phyloP scores from a whole-genome alignment of 192 early-diverging fungal species.

The Gigaspora rosea region DNA sequence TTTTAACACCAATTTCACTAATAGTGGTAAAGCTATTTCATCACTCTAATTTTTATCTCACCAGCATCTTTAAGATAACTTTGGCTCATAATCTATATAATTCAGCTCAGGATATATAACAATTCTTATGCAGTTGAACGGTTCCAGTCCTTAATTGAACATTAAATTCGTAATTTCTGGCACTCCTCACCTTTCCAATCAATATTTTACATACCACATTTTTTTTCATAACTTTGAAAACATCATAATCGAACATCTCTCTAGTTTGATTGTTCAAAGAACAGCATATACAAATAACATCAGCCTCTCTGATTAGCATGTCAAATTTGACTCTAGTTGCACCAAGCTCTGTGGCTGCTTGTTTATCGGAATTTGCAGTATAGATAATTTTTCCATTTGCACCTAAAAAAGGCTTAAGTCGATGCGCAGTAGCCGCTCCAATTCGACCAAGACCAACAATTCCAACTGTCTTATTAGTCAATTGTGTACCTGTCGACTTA shows the following conservation, averaged over 20 bases:
- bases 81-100: no score
- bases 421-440: constrained; percentile 69
- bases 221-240: constrained; percentile 73
- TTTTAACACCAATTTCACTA: no score
- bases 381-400: constrained; percentile 64
- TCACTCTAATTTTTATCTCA: no score
- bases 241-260: constrained; percentile 66
- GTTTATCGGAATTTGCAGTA: constrained; percentile 54
- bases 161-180: neutral
- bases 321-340: constrained; percentile 60
- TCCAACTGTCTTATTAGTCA: constrained; percentile 77
- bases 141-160: neutral
- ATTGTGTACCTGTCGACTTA: constrained; percentile 58
- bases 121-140: no score
- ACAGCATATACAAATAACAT: constrained; percentile 77
- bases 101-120: no score
- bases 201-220: constrained; percentile 43
- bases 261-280: constrained; percentile 69
- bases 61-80: no score
- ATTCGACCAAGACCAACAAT: constrained; percentile 86
- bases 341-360: constrained; percentile 46
- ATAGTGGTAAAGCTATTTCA: no score
- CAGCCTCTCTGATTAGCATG: constrained; percentile 60
- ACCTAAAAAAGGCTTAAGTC: constrained; percentile 66
- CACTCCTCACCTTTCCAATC: neutral